These are phyloP conservation scores for Strombidium stylifer DNA, from an alignment of 73 alveolate genomes.

Conservation along the genomic window DNA sequence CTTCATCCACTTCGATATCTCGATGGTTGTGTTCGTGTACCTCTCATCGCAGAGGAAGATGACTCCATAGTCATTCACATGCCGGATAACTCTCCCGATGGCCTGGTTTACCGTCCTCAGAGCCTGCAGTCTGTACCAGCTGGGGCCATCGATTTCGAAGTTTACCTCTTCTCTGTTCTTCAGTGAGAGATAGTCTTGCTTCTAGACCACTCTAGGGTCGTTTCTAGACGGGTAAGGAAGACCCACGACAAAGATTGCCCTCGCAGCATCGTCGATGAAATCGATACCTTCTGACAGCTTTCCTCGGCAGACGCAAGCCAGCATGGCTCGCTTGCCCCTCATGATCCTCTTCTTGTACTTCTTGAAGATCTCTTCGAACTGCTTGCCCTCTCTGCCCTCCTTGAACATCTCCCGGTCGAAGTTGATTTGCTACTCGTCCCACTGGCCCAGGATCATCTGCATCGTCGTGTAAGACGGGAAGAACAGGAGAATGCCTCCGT, in stretches of 20 bases:
- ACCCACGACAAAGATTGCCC: slow-evolving; percentile 67
- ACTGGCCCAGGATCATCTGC: slow-evolving; percentile 59
- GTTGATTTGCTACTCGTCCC: slow-evolving; percentile 68
- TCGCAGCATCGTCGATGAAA: slow-evolving; percentile 62
- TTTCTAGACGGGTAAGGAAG: slow-evolving; percentile 63
- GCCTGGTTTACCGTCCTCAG: slow-evolving; percentile 75
- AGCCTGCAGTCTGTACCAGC: slow-evolving; percentile 72
- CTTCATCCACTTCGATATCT: slow-evolving; percentile 3
- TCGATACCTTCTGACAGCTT: slow-evolving; percentile 74
- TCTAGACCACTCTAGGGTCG: slow-evolving; percentile 56
- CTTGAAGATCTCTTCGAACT: slow-evolving; percentile 1
- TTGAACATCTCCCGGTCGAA: neutral
- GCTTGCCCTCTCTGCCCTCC: neutral
- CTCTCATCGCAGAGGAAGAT: slow-evolving; percentile 72
- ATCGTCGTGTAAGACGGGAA: slow-evolving; percentile 78
- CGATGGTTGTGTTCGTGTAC: slow-evolving; percentile 2
- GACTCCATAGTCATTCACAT: slow-evolving; percentile 80
- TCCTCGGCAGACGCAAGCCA: slow-evolving; percentile 61
- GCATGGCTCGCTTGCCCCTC: slow-evolving; percentile 28
- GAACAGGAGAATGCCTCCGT: slow-evolving; percentile 75
- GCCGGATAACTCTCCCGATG: slow-evolving; percentile 83
- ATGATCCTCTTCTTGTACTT: slow-evolving; percentile 1
- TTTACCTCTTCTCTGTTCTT: slow-evolving; percentile 24
- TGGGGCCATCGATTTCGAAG: slow-evolving; percentile 26
- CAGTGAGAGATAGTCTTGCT: slow-evolving; percentile 60